Evolutionary conservation across 148 eudicot genomes (phyloP).

Genomic region (Rhododendron kiyosumense): DNA sequence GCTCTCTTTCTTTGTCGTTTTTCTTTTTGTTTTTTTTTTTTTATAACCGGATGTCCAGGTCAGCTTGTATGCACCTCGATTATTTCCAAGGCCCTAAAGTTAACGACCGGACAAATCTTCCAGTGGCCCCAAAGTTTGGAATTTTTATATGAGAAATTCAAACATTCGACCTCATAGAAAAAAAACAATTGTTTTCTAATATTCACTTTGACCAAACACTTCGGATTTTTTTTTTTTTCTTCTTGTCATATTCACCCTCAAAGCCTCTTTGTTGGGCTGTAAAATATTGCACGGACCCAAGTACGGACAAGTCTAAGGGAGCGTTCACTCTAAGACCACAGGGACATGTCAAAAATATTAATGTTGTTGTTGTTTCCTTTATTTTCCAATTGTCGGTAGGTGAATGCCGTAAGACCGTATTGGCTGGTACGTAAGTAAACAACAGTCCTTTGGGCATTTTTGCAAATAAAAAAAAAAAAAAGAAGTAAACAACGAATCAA

Average conservation of each 20-base stretch:
- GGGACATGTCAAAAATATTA: not conserved
- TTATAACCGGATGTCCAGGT: not conserved
- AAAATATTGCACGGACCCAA: not conserved
- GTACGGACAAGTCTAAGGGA: not conserved
- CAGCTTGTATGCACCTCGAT: not conserved
- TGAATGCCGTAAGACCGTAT: not conserved
- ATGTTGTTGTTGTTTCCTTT: not conserved
- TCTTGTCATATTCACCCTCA: not conserved
- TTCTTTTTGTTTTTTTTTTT: not conserved
- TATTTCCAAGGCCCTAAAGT: too few species aligned
- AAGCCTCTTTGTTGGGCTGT: not conserved
- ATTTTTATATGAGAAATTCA: too few species aligned
- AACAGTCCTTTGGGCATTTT: too few species aligned
- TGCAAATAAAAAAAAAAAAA: too few species aligned
- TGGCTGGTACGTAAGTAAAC: too few species aligned
- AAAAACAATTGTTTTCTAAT: too few species aligned
- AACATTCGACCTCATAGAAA: too few species aligned
- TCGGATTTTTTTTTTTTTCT: not conserved
- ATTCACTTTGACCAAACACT: too few species aligned
- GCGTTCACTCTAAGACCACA: not conserved
- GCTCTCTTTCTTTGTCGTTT: not conserved
- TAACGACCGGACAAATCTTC: not conserved
- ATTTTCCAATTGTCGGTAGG: not conserved
- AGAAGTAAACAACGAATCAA: too few species aligned
- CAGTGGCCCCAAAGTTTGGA: too few species aligned